phyloP scores from a whole-genome alignment of 768 basidiomycete species.

The Pleurotus giganteus region DNA sequence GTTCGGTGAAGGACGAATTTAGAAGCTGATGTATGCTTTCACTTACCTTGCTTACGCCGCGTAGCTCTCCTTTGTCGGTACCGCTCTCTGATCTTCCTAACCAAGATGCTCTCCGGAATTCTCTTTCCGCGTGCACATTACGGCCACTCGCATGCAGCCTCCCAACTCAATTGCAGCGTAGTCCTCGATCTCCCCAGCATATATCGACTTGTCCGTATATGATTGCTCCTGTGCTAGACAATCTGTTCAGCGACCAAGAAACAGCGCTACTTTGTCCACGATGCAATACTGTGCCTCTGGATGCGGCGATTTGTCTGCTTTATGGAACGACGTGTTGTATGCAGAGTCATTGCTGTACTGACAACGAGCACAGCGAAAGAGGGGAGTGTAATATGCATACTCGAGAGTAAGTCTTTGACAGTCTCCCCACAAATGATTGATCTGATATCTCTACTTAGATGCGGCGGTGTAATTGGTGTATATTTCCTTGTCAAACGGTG shows the following conservation, averaged over 20 bases:
- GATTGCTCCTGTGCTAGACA: too few species aligned
- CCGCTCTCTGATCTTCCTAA: conserved; percentile 77
- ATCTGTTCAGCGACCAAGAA: conserved; percentile 73
- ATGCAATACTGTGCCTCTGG: conserved; percentile 77
- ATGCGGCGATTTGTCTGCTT: conserved; percentile 88
- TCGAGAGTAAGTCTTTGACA: conserved; percentile 68
- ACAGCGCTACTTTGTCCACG: conserved; percentile 70
- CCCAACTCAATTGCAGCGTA: conserved; percentile 78
- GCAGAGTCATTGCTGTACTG: conserved; percentile 89
- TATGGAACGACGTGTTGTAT: conserved; percentile 89
- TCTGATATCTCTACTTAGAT: conserved; percentile 46
- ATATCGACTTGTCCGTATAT: too few species aligned
- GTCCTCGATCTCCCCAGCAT: conserved; percentile 78
- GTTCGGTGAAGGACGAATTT: conserved; percentile 81
- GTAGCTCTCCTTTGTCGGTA: conserved; percentile 79
- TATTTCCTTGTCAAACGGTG: conserved; percentile 94
- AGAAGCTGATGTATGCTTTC: conserved; percentile 83
- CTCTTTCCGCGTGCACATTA: conserved; percentile 85
- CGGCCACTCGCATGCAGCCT: conserved; percentile 74
- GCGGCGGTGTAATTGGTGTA: conserved; percentile 84
- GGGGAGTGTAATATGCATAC: conserved; percentile 98
- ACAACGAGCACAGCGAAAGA: conserved; percentile 57
- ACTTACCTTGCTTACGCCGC: conserved; percentile 91
- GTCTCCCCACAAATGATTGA: too few species aligned
- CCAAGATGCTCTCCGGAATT: conserved; percentile 85